phyloP scores from a whole-genome alignment of 2,329 filamentous ascomycete genomes.

The Talaromyces atroroseus region DNA sequence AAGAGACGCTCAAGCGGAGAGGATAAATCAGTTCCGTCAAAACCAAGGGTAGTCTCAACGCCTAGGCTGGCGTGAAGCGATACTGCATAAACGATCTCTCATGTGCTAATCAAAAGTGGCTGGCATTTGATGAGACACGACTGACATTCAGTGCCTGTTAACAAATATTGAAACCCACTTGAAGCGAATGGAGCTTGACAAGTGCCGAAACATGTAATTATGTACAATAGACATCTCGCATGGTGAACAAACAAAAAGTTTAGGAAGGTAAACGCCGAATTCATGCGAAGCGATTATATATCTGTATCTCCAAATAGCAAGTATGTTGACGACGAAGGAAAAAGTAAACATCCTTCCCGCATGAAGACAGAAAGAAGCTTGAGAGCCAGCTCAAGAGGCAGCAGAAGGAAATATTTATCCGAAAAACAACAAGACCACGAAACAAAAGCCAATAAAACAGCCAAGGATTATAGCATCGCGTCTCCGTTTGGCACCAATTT shows the following conservation, averaged over 20 bases:
- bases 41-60: constrained; percentile 10
- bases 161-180: neutral
- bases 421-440: constrained; percentile 77
- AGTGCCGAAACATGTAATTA: constrained; percentile 7
- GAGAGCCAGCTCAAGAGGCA: constrained; percentile 12
- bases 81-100: neutral
- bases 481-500: constrained; percentile 91
- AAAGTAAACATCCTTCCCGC: neutral
- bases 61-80: neutral
- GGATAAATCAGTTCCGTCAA: constrained; percentile 18
- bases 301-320: neutral
- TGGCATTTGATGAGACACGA: neutral
- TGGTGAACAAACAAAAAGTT: neutral
- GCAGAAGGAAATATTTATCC: constrained; percentile 42
- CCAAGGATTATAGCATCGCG: constrained; percentile 93
- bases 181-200: neutral
- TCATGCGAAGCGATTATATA: constrained; percentile 11
- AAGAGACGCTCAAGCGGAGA: constrained; percentile 17
- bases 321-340: neutral
- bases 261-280: neutral
- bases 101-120: neutral
- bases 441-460: constrained; percentile 84
- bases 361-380: neutral
- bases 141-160: neutral
- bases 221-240: constrained; percentile 15